phyloP scores from a whole-genome alignment of 1,139 yeast genomes.

The Magnusiomyces magnusii region DNA sequence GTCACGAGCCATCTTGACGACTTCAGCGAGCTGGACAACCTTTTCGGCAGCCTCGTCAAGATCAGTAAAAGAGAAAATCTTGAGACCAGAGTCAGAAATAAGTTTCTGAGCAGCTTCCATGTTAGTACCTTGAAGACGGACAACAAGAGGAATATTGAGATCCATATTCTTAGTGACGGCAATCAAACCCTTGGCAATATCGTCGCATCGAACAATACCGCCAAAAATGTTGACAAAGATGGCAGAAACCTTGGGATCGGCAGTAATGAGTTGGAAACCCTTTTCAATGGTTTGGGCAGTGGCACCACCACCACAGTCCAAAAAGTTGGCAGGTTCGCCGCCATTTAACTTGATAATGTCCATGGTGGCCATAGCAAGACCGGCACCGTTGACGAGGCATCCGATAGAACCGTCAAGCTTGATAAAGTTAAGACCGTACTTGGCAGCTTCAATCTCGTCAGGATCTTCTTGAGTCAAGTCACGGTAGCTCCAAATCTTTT shows the following conservation, averaged over 20 bases:
- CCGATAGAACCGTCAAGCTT: conserved; percentile 98
- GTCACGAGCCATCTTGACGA: conserved; percentile 42
- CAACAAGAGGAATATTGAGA: conserved; percentile 90
- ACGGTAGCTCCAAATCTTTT: conserved; percentile 94
- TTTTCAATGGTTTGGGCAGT: conserved; percentile 97
- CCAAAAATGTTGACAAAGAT: conserved; percentile 98
- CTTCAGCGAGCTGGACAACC: conserved; percentile 67
- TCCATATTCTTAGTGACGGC: conserved; percentile 87
- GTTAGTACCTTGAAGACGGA: conserved; percentile 98
- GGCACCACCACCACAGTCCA: conserved; percentile 99
- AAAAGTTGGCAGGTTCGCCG: conserved; percentile 98
- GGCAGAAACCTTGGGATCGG: conserved; percentile 87
- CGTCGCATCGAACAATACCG: conserved; percentile 99
- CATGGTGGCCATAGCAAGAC: conserved; percentile 99
- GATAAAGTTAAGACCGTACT: conserved; percentile 89
- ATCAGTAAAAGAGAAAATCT: conserved; percentile 86
- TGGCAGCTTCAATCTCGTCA: conserved; percentile 87
- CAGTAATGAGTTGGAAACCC: conserved; percentile 89
- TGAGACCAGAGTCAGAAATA: conserved; percentile 82
- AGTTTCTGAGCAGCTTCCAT: conserved; percentile 81
- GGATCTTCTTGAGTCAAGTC: conserved; percentile 98
- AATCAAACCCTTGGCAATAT: conserved; percentile 94
- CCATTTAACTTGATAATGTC: conserved; percentile 98
- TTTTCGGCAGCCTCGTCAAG: conserved; percentile 97
- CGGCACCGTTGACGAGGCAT: conserved; percentile 98